Conservation (phyloP, 805 yeast species). For the Myxozyma udenii region DNA sequence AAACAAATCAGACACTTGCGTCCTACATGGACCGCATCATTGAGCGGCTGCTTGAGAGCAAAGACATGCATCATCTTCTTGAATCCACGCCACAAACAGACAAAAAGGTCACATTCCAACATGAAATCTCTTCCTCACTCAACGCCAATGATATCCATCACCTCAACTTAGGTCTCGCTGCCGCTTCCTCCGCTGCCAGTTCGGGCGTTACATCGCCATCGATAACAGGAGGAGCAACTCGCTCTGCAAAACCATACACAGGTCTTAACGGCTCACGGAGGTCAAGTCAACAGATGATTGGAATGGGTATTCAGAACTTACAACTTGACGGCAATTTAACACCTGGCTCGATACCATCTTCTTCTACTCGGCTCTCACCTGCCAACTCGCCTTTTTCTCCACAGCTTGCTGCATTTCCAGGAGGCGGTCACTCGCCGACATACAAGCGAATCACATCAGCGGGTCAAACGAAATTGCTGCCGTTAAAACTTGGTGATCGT, state of each 20-base stretch:
- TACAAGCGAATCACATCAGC: background rate
- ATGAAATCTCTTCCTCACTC: background rate
- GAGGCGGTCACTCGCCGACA: background rate
- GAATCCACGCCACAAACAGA: slow-evolving; percentile 6
- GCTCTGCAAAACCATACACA: too few species aligned
- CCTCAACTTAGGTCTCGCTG: background rate
- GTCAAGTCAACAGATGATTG: too few species aligned
- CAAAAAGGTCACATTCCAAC: background rate
- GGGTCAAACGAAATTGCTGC: background rate
- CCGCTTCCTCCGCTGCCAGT: background rate
- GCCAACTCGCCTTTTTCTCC: background rate
- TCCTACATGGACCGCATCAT: slow-evolving; percentile 24
- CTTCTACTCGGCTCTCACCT: too few species aligned
- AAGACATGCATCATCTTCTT: slow-evolving; percentile 19
- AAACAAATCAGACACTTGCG: slow-evolving; percentile 18
- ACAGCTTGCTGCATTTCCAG: background rate
- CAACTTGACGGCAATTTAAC: too few species aligned
- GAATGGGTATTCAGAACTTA: too few species aligned
- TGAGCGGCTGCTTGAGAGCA: slow-evolving; percentile 18
- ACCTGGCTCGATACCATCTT: too few species aligned
- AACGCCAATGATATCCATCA: background rate
- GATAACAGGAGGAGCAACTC: too few species aligned
- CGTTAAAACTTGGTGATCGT: background rate
- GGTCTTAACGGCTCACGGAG: too few species aligned
- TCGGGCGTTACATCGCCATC: too few species aligned